Base-by-base conservation (phyloP, 176 grass and related monocot species). In the Phoenix roebelenii region DNA sequence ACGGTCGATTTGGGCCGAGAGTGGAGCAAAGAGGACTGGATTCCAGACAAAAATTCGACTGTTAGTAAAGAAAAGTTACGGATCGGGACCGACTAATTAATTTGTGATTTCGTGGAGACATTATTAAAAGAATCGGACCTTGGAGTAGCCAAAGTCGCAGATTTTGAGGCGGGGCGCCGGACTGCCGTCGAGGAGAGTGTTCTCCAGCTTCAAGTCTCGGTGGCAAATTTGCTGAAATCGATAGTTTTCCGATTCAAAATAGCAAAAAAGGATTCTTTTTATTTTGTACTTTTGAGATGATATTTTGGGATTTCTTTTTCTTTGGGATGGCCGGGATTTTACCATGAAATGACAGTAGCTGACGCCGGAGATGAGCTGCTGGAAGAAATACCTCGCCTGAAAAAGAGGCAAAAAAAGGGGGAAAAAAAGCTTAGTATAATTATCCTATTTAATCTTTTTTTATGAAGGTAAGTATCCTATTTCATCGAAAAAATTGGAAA, bases 331-430 rank as follows among this genome's bases (percentile, higher is more conserved):
- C 7, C 1, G 7, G 24, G 52, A 25, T 49, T 23, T 79, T 80
- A 96, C 91, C 91, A 90, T 86, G 74, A 75, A 90, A 74, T 96
- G 91, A 72, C 91, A 96, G 75, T 96, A 96, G 74, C 91, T 96
- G 17, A 96, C 91, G 18, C 91, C 91, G 66, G 76, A 90, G 64
- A 96, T 96, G 10, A 96, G 73, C 55, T 96, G 91, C 83, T 96
- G 91, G 80, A 96, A 96, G 72, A 96, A 96, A 74, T 85, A 96
- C 74, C 91, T 86, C 17, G 91, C 77, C 91, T 95, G 20, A 32
- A 16, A 58, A 61, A 71, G 25, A 6, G 23, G 52, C 7, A 29
- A 48, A 18, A 28, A 24, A 64, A 18, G 20, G 20, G 20, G 20
- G 20, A 6, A 4, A 16, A 16, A 61, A 15, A 49, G 2, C 22